Conservation (phyloP, 2,329 filamentous ascomycete species). For the Fusarium miscanthi region DNA sequence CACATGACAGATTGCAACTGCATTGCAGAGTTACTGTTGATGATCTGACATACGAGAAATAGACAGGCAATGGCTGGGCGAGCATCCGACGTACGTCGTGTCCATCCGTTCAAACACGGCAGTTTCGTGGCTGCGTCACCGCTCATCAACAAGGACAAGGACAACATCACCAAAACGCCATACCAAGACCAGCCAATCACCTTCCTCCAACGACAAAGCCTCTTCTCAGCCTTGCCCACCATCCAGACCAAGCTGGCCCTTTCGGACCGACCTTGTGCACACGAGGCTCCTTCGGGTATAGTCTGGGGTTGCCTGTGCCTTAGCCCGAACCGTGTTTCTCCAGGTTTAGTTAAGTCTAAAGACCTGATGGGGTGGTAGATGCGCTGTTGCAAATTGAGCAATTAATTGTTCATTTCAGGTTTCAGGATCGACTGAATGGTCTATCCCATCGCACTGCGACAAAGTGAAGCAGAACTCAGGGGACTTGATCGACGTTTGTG, state of each 20-base stretch:
- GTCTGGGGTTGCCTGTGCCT: conserved; percentile 21
- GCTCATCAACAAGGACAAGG: conserved; percentile 2
- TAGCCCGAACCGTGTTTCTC: conserved; percentile 36
- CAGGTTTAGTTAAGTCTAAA: conserved; percentile 36
- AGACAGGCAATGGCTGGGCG: background rate
- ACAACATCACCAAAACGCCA: background rate
- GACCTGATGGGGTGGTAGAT: conserved; percentile 11
- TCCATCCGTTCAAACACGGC: background rate
- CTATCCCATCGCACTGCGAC: background rate
- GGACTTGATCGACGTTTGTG: conserved; percentile 5
- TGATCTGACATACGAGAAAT: conserved; percentile 19
- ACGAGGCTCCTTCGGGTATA: conserved; percentile 32
- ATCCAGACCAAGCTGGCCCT: conserved; percentile 34
- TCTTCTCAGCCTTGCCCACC: conserved; percentile 38
- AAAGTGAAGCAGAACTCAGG: background rate
- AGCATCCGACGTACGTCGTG: background rate
- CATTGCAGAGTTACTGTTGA: background rate
- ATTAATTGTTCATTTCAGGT: conserved; percentile 3
- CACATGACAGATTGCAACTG: conserved; percentile 28
- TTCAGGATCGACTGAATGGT: background rate
- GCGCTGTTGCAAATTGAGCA: conserved; percentile 23
- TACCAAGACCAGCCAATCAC: conserved; percentile 1
- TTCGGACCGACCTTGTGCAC: conserved; percentile 43
- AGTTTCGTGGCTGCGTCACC: conserved; percentile 6
- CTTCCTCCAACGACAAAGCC: background rate